Evolutionary conservation across 2,329 filamentous ascomycete genomes (phyloP).

Genomic region (Blastomyces gilchristii): DNA sequence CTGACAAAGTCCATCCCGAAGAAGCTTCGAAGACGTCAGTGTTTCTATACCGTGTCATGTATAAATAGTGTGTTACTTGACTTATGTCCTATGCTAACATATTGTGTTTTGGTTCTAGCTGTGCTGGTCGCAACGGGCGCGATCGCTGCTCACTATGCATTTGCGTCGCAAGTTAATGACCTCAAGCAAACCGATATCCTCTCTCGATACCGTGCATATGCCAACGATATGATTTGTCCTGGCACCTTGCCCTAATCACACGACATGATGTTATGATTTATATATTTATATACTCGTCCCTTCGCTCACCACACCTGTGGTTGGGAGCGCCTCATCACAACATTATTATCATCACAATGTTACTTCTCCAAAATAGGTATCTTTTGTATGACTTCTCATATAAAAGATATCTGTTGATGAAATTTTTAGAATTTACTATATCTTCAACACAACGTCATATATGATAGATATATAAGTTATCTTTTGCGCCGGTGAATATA

Average conservation of each 20-base stretch:
- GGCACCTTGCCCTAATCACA: not conserved
- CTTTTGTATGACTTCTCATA: no score
- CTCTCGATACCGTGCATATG: slow-evolving; percentile 45
- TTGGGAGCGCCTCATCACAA: no score
- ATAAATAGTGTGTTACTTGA: no score
- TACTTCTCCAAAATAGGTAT: no score
- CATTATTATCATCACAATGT: no score
- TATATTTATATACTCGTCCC: not conserved
- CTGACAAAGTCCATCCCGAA: not conserved
- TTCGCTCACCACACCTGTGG: no score
- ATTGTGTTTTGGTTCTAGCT: not conserved
- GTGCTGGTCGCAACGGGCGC: slow-evolving; percentile 1
- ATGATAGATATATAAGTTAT: no score
- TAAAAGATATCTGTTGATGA: no score
- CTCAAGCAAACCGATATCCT: slow-evolving; percentile 40
- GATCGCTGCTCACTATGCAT: not conserved
- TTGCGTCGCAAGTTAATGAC: not conserved
- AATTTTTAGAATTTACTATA: no score
- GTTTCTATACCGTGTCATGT: no score
- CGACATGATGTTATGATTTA: not conserved
- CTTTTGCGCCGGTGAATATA: no score
- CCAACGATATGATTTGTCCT: slow-evolving; percentile 42
- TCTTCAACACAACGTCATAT: no score
- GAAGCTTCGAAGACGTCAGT: not conserved
- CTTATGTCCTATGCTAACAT: not conserved